Evolutionary conservation across 1,284 basidiomycete genomes (phyloP).

Genomic region (Leccinum angustisporum): DNA sequence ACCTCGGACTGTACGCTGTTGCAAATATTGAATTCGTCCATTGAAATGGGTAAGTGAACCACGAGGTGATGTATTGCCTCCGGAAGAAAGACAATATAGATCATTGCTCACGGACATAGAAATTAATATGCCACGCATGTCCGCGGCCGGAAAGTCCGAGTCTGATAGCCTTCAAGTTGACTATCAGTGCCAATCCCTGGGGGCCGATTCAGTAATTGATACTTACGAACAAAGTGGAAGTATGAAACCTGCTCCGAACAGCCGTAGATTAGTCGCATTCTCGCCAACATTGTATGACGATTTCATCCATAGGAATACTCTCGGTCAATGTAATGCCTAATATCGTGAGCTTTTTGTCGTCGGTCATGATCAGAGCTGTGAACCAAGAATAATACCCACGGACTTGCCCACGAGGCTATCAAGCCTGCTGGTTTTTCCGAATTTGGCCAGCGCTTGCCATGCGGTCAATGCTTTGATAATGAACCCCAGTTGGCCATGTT

Average conservation of each 20-base stretch:
- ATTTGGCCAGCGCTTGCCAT: conserved; percentile 1
- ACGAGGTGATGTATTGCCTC: neutral
- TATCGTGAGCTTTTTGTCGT: neutral
- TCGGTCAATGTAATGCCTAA: neutral
- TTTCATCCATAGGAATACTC: neutral
- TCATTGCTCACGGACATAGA: neutral
- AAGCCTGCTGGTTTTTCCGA: neutral
- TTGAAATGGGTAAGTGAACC: neutral
- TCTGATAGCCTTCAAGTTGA: neutral
- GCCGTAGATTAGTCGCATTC: neutral
- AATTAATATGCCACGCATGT: neutral
- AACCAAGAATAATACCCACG: neutral
- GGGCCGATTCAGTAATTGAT: neutral
- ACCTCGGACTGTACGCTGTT: neutral
- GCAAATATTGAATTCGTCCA: neutral
- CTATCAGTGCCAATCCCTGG: neutral
- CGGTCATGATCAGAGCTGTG: neutral
- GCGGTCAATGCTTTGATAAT: neutral
- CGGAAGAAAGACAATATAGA: neutral
- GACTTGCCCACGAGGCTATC: neutral
- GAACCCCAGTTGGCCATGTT: neutral
- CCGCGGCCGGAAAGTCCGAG: neutral
- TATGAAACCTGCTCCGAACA: neutral
- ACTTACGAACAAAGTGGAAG: neutral
- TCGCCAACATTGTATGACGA: neutral